Evolutionary conservation across 768 basidiomycete genomes (phyloP), one percentile per base, ranked within the genome.

Genomic region (Lentinula boryana): DNA sequence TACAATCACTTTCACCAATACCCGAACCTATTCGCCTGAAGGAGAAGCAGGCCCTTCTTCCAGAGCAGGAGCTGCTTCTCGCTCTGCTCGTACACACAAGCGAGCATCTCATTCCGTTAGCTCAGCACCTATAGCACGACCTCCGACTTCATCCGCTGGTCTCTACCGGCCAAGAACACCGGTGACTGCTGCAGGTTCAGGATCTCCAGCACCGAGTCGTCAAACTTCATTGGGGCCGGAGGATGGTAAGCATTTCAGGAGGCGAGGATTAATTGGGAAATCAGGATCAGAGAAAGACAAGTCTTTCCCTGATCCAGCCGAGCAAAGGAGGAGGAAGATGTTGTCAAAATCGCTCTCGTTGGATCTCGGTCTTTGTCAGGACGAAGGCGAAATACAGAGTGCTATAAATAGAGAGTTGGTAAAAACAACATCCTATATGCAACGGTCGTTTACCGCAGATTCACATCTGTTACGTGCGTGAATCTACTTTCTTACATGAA

Each of bases 1-100:
- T 12, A 88, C 85, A 3, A 86, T 98, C 65, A 89, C 90, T 0
- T 93, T 97, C 72, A 88, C 89, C 54, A 97, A 96, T 70, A 87
- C 86, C 4, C 84, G 56, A 27, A 62, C 33, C 6, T 15, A 84
- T 31, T 78, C 85, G 0, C 79, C 84, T 4, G 76, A 77, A 23
- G 38, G 33, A 51, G 58, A 50, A 41, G 58, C 58, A 46, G 57
- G 43, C 3, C 50, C 36, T 36, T 46, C 58, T 16, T 59, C 58
- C 9, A 67, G 73, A 31, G 75, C 72, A 12, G 75, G 73, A 48
- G 70, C 72, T 18, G 69, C 64, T 62, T 66, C 66, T 54, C 71
- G 70, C 3, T 66, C 64, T 40, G 66, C 74, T 10, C 69, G 71
- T 63, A 66, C 78, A 0, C 89, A 93, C 69, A 87, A 80, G 69